phyloP scores from a whole-genome alignment of 208 protist species.

The Angomonas ambiguus region DNA sequence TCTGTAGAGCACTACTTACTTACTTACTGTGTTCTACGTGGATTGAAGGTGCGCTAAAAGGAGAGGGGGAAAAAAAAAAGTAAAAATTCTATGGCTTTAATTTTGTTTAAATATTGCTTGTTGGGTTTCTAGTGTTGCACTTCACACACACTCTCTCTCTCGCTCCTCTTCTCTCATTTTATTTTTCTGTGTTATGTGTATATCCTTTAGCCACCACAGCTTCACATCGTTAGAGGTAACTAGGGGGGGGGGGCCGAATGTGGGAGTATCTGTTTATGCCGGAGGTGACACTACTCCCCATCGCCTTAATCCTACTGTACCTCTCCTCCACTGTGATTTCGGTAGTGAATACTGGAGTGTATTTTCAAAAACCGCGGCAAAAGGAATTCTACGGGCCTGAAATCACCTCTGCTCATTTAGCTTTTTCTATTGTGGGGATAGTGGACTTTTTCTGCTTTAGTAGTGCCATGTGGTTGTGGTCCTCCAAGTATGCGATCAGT shows the following conservation, averaged over 20 bases:
- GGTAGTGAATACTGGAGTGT: conserved; percentile 34
- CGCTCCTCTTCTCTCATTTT: not conserved
- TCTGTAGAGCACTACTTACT: too few relatives aligned
- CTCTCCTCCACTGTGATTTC: conserved; percentile 30
- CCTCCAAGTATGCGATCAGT: conserved; percentile 41
- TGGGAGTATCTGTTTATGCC: conserved; percentile 7
- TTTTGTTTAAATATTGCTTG: conserved; percentile 2
- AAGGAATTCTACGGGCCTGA: conserved; percentile 15
- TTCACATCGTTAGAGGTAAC: too few relatives aligned
- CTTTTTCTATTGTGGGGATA: conserved; percentile 46
- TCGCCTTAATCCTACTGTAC: conserved; percentile 44
- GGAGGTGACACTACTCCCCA: conserved; percentile 22
- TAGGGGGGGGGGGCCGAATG: too few relatives aligned
- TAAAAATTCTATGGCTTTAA: not conserved
- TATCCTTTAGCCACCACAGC: too few relatives aligned
- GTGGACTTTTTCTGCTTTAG: conserved; percentile 40
- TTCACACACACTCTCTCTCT: not conserved
- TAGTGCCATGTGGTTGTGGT: conserved; percentile 55
- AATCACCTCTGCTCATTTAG: conserved; percentile 38
- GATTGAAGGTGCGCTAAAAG: too few relatives aligned
- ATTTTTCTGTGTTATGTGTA: not conserved
- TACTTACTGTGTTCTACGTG: too few relatives aligned
- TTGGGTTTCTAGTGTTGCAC: not conserved
- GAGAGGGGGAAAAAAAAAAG: not conserved
- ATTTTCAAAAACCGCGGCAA: conserved; percentile 30